These are phyloP conservation scores for Diplodia seriata DNA, from an alignment of 2,329 filamentous ascomycete genomes.

Conservation along the genomic window DNA sequence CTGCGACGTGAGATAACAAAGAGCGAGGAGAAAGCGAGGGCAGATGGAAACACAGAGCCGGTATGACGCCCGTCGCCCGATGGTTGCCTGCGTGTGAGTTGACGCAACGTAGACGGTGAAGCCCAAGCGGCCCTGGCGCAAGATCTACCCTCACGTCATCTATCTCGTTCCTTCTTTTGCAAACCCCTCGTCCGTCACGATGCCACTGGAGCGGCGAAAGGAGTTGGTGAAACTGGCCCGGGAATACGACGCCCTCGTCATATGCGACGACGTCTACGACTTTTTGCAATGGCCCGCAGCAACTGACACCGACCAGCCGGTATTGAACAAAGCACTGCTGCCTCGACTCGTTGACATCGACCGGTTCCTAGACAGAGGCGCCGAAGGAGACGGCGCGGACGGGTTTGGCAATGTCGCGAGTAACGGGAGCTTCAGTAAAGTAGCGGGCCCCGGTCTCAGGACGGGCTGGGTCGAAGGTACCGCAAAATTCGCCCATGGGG, in stretches of 20 bases:
- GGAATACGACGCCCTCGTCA: slow-evolving; percentile 78
- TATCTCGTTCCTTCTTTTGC: slow-evolving; percentile 89
- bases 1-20: slow-evolving; percentile 60
- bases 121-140: slow-evolving; percentile 65
- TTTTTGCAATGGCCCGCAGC: slow-evolving; percentile 77
- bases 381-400: slow-evolving; percentile 56
- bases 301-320: slow-evolving; percentile 38
- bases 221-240: slow-evolving; percentile 78
- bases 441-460: slow-evolving; percentile 78
- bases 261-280: slow-evolving; percentile 94
- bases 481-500: slow-evolving; percentile 63
- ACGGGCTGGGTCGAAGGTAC: slow-evolving; percentile 89
- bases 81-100: slow-evolving; percentile 17
- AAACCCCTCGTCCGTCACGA: slow-evolving; percentile 86
- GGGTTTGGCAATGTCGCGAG: slow-evolving; percentile 81
- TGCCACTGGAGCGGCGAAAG: slow-evolving; percentile 72
- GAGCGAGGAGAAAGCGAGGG: slow-evolving; percentile 55
- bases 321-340: slow-evolving; percentile 55
- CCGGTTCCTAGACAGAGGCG: slow-evolving; percentile 65
- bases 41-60: slow-evolving; percentile 50
- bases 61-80: slow-evolving; percentile 45
- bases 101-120: slow-evolving; percentile 58
- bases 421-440: slow-evolving; percentile 91
- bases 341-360: slow-evolving; percentile 84
- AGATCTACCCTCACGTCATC: slow-evolving; percentile 85